Conservation (phyloP, 1,284 basidiomycete species). For the Malassezia japonica region DNA sequence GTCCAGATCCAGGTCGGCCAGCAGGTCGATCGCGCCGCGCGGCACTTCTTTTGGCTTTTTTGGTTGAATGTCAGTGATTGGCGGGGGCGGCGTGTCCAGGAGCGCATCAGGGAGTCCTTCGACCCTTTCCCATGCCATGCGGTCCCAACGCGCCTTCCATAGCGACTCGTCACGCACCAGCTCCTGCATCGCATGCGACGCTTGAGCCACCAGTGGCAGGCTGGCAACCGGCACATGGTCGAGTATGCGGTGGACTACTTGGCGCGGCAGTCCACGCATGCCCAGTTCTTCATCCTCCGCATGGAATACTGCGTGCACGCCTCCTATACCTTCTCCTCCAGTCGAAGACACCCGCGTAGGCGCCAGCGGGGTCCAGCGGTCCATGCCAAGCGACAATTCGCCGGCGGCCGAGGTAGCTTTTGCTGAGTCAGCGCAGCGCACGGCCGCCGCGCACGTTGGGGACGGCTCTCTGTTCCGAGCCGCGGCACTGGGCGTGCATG, state of each 20-base stretch:
- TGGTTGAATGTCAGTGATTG: background rate
- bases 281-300: background rate
- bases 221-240: slow-evolving; percentile 7
- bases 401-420: background rate
- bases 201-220: slow-evolving; percentile 1
- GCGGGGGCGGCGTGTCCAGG: slow-evolving; percentile 4
- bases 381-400: background rate
- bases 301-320: background rate
- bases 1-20: slow-evolving; percentile 9
- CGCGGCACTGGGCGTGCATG: too few relatives aligned
- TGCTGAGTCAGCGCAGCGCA: slow-evolving; percentile 2
- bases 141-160: slow-evolving; percentile 9
- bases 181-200: background rate
- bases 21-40: slow-evolving; percentile 1
- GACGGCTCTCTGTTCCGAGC: background rate
- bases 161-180: slow-evolving; percentile 6
- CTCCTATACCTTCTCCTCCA: background rate
- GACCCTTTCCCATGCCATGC: slow-evolving; percentile 1
- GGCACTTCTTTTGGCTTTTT: background rate
- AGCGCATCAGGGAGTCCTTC: background rate
- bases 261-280: background rate
- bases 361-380: slow-evolving; percentile 10
- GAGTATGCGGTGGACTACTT: background rate
- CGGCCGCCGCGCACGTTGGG: background rate
- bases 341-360: background rate